phyloP scores from a whole-genome alignment of 1,139 yeast genomes.

The Lodderomyces jiufengensis region DNA sequence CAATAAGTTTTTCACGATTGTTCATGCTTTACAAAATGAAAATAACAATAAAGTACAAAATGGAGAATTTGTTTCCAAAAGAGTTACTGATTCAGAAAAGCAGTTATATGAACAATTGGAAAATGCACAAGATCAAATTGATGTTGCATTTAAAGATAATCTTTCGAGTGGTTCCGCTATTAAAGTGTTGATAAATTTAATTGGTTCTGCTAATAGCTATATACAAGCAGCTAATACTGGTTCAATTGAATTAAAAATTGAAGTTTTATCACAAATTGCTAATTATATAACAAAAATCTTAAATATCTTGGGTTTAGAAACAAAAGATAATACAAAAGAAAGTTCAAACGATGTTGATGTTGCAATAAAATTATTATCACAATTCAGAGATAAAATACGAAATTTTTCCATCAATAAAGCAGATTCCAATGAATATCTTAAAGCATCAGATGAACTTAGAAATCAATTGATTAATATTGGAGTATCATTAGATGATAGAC shows the following conservation, averaged over 20 bases:
- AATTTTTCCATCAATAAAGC: constrained; percentile 65
- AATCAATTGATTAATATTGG: constrained; percentile 68
- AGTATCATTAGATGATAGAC: constrained; percentile 85
- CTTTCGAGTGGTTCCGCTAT: constrained; percentile 75
- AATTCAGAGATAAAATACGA: constrained; percentile 80
- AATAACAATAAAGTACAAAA: constrained; percentile 48
- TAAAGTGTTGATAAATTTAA: constrained; percentile 61
- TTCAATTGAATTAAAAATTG: constrained; percentile 51
- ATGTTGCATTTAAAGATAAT: constrained; percentile 83
- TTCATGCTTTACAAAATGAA: constrained; percentile 70
- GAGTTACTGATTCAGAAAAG: constrained; percentile 50
- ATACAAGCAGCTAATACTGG: constrained; percentile 49
- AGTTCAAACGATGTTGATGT: constrained; percentile 70
- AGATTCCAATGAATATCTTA: constrained; percentile 52
- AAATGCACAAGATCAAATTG: constrained; percentile 58
- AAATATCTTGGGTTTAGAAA: constrained; percentile 68
- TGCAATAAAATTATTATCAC: constrained; percentile 65
- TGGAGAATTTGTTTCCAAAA: constrained; percentile 53
- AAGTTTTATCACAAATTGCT: constrained; percentile 61
- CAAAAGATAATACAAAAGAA: constrained; percentile 60
- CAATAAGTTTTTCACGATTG: constrained; percentile 78
- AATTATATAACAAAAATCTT: constrained; percentile 70
- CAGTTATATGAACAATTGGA: constrained; percentile 50
- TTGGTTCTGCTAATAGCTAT: constrained; percentile 70
- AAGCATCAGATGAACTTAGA: constrained; percentile 39